Evolutionary conservation across 176 grass and related monocot species (phyloP).

Genomic region (Calamus simplicifolius): DNA sequence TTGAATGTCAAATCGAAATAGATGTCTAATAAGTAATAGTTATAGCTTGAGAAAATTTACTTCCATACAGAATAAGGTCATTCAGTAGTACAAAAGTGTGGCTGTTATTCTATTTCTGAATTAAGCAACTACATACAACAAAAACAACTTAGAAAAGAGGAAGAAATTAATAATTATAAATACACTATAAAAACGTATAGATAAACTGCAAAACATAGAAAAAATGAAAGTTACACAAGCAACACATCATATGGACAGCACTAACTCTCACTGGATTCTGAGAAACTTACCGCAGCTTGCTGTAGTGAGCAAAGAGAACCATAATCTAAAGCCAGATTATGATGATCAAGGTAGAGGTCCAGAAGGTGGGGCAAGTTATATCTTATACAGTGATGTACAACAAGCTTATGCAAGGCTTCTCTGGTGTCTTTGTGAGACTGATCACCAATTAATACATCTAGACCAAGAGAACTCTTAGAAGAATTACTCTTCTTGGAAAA

Average conservation of each 20-base stretch:
- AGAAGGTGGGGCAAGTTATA: conserved; percentile 69
- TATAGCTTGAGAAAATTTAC: no score
- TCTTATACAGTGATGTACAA: conserved; percentile 64
- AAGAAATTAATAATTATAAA: not conserved
- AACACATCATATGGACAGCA: conserved; percentile 7
- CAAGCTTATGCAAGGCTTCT: conserved; percentile 56
- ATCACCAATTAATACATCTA: conserved; percentile 27
- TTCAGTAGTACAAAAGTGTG: no score
- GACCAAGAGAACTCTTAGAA: conserved; percentile 28
- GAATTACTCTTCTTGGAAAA: conserved; percentile 27
- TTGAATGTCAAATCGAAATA: no score
- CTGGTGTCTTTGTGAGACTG: conserved; percentile 3
- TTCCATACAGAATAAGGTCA: no score
- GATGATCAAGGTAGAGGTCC: conserved; percentile 80
- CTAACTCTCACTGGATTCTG: conserved; percentile 9
- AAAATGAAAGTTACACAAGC: no score
- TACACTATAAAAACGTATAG: no score
- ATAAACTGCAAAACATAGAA: no score
- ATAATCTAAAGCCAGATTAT: conserved; percentile 55
- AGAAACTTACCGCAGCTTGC: conserved; percentile 62
- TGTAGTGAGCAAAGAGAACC: conserved; percentile 38
- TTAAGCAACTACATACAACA: not conserved
- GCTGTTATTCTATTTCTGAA: no score
- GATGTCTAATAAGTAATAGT: no score
- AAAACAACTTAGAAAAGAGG: not conserved